Evolutionary conservation across 345 rosid species (phyloP).

Genomic region (Ricinus communis): DNA sequence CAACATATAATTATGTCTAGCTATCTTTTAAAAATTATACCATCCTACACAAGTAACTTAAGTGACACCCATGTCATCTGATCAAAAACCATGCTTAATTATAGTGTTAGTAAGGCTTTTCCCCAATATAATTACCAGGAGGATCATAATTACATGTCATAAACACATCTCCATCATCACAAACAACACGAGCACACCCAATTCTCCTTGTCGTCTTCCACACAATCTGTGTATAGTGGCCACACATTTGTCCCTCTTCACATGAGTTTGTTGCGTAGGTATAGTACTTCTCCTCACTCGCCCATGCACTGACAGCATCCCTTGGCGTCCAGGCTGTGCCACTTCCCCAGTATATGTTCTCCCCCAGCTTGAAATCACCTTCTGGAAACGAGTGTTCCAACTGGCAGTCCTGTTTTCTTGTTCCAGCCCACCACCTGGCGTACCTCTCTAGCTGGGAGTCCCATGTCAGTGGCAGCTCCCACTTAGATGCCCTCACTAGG

Average conservation of each 20-base stretch:
- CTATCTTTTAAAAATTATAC: no score
- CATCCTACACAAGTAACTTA: no score
- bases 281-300: conserved; percentile 70
- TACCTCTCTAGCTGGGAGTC: conserved; percentile 64
- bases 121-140: conserved; percentile 76
- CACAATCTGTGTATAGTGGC: conserved; percentile 85
- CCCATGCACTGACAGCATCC: conserved; percentile 73
- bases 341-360: conserved; percentile 80
- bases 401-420: conserved; percentile 60
- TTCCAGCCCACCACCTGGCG: conserved; percentile 81
- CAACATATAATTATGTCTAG: no score
- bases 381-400: conserved; percentile 63
- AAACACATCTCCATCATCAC: conserved; percentile 74
- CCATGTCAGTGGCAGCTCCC: conserved; percentile 75
- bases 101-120: conserved; percentile 54
- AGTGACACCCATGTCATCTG: no score
- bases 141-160: conserved; percentile 95
- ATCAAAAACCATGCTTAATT: not conserved
- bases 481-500: conserved; percentile 55
- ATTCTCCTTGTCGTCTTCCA: conserved; percentile 66
- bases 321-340: conserved; percentile 61
- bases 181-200: conserved; percentile 78
- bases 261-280: conserved; percentile 54
- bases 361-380: conserved; percentile 63
- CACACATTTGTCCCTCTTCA: conserved; percentile 62